Conservation (phyloP, 495 filamentous ascomycete species). For the Neurospora sp. region DNA sequence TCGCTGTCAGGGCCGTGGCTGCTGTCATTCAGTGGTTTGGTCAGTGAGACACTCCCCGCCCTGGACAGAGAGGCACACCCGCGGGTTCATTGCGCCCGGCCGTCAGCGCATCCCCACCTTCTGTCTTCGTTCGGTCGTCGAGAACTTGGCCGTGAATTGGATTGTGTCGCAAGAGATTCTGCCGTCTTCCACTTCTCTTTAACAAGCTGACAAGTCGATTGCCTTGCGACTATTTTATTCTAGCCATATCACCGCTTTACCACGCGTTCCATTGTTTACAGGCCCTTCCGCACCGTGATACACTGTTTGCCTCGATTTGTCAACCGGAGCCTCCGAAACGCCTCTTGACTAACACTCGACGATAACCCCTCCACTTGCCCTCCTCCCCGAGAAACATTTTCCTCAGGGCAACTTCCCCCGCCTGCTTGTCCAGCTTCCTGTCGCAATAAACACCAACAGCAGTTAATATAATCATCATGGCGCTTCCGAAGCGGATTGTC, state of each 20-base stretch:
- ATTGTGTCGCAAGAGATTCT: background rate
- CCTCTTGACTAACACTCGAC: background rate
- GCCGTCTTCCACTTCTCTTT: background rate
- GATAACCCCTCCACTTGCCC: background rate
- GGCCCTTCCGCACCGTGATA: background rate
- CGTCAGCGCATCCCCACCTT: background rate
- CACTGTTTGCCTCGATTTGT: background rate
- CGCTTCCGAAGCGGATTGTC: conserved; percentile 89
- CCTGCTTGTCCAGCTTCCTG: background rate
- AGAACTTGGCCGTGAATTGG: background rate
- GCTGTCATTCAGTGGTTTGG: background rate
- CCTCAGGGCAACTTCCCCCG: background rate
- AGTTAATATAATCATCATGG: conserved; percentile 34
- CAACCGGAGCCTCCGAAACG: background rate
- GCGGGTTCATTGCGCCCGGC: background rate
- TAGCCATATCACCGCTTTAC: background rate
- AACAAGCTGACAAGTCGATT: background rate
- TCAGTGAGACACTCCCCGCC: background rate
- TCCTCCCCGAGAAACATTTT: background rate
- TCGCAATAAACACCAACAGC: background rate
- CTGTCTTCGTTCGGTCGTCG: background rate
- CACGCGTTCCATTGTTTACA: background rate
- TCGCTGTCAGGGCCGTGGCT: background rate
- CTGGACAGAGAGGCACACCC: background rate
- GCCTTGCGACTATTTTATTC: background rate